Conservation (phyloP, 2,329 filamentous ascomycete species). For the Emergomyces africanus region DNA sequence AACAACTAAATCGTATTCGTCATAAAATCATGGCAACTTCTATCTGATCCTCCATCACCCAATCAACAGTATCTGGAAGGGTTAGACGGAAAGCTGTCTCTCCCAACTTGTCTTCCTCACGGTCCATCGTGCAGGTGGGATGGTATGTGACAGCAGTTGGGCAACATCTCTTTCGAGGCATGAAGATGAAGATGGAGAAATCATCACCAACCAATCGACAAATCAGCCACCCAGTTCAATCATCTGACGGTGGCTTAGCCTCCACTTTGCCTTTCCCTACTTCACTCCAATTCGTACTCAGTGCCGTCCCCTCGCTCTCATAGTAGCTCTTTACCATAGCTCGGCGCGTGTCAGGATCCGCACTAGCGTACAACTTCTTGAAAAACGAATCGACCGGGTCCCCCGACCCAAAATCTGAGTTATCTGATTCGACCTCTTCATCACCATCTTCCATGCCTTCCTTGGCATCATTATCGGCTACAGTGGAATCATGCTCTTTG, state of each 20-base stretch:
- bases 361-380: slow-evolving; percentile 69
- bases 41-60: neutral
- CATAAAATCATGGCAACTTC: neutral
- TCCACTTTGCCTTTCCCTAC: slow-evolving; percentile 61
- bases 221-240: neutral
- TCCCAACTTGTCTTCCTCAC: too few species aligned
- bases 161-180: neutral
- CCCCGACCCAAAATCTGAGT: slow-evolving; percentile 35
- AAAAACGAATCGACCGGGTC: slow-evolving; percentile 73
- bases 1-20: neutral
- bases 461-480: slow-evolving; percentile 13
- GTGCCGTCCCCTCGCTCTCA: slow-evolving; percentile 83
- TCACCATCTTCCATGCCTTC: slow-evolving; percentile 27
- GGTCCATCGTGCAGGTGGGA: too few species aligned
- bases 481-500: slow-evolving; percentile 13
- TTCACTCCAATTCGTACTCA: slow-evolving; percentile 86
- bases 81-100: neutral
- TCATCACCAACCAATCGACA: neutral
- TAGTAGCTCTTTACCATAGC: slow-evolving; percentile 98
- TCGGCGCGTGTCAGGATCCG: slow-evolving; percentile 65
- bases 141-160: too few species aligned
- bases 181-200: neutral
- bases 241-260: slow-evolving; percentile 10
- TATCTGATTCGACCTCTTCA: slow-evolving; percentile 42
- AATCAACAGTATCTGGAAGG: neutral